phyloP scores from a whole-genome alignment of 495 filamentous ascomycete genomes.

The Parathielavia hyrcaniae region DNA sequence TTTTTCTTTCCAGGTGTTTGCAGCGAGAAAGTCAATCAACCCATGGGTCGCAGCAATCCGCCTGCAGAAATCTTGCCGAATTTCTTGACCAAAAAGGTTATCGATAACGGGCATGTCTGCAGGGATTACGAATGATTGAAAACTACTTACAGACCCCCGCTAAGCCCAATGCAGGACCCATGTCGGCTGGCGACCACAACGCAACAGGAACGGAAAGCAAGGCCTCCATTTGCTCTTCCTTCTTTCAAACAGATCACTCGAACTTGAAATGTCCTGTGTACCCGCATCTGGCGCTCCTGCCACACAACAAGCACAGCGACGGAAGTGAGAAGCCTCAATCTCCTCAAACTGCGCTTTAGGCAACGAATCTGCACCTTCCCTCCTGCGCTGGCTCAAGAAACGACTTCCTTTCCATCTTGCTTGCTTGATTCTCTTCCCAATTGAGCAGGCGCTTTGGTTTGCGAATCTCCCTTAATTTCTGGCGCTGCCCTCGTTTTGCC shows the following conservation, averaged over 20 bases:
- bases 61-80: conserved; percentile 22
- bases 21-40: neutral
- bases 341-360: conserved; percentile 15
- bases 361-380: conserved; percentile 3
- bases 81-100: conserved; percentile 26
- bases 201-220: conserved; percentile 11
- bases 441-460: conserved; percentile 8
- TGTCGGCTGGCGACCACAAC: conserved; percentile 11
- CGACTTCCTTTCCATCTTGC: conserved; percentile 1
- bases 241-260: conserved; percentile 27
- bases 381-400: neutral
- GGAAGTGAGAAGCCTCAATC: conserved; percentile 11
- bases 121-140: too few relatives aligned
- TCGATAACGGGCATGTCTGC: conserved; percentile 22
- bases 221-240: conserved; percentile 18
- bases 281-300: conserved; percentile 14
- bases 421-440: conserved; percentile 5
- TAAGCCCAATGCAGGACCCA: conserved; percentile 17
- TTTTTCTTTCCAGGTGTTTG: conserved; percentile 3
- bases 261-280: conserved; percentile 19
- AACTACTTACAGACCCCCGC: neutral
- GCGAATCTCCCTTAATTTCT: conserved; percentile 8
- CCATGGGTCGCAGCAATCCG: conserved; percentile 4
- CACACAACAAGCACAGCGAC: conserved; percentile 12
- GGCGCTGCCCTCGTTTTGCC: conserved; percentile 12